Conservation (phyloP, 129 eudicot genomes). For the Escallonia rubra region DNA sequence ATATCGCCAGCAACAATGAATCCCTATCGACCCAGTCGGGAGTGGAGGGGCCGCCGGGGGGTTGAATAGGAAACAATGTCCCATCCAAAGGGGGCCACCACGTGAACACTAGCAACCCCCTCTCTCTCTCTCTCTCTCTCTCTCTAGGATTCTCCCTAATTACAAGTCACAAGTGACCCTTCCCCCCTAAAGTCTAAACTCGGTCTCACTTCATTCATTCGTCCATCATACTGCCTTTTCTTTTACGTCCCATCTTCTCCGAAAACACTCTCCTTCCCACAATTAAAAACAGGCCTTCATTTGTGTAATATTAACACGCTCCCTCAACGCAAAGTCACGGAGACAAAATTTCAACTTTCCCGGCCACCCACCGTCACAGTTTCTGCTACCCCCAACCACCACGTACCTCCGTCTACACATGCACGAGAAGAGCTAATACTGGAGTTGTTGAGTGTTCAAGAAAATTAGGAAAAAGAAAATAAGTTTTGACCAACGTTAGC, state of each 20-base stretch:
- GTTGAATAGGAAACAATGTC: slow-evolving; percentile 14
- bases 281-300: background rate
- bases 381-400: background rate
- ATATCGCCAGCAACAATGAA: no score
- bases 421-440: background rate
- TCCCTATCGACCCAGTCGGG: background rate
- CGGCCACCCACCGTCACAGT: background rate
- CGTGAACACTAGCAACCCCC: slow-evolving; percentile 11
- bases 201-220: background rate
- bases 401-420: background rate
- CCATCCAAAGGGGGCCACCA: slow-evolving; percentile 15
- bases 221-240: background rate
- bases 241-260: slow-evolving; percentile 13
- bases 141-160: slow-evolving; percentile 13
- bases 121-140: background rate
- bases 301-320: background rate
- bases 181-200: background rate
- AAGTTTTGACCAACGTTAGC: background rate
- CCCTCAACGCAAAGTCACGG: background rate
- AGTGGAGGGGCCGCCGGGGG: slow-evolving; percentile 15
- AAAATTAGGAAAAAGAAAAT: background rate
- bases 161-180: background rate
- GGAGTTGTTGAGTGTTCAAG: background rate
- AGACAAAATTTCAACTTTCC: background rate
- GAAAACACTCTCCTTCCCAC: slow-evolving; percentile 15